Conservation (phyloP, 2,329 filamentous ascomycete species). For the Dactylellina parvicollis region DNA sequence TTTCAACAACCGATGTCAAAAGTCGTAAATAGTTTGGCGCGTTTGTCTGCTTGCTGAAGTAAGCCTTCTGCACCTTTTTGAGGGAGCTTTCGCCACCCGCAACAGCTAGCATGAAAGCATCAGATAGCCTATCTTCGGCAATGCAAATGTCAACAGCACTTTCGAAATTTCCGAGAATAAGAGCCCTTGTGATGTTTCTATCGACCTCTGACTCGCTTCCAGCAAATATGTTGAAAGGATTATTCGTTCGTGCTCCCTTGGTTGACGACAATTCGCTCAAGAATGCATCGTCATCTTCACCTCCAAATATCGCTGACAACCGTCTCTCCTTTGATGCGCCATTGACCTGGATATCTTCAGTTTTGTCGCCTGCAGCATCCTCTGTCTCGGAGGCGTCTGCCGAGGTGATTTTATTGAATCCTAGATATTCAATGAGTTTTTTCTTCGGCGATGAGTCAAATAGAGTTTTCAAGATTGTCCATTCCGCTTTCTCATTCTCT, state of each 20-base stretch:
- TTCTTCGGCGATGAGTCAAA: slow-evolving; percentile 85
- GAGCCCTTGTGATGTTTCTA: slow-evolving; percentile 82
- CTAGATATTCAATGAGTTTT: slow-evolving; percentile 86
- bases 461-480: slow-evolving; percentile 91
- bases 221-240: slow-evolving; percentile 88
- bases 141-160: slow-evolving; percentile 89
- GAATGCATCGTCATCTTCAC: slow-evolving; percentile 81
- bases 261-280: slow-evolving; percentile 80
- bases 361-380: slow-evolving; percentile 16
- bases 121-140: slow-evolving; percentile 87
- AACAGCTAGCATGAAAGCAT: slow-evolving; percentile 97
- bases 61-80: slow-evolving; percentile 90
- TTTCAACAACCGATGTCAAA: slow-evolving; percentile 88
- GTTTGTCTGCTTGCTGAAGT: slow-evolving; percentile 82
- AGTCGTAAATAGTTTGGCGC: slow-evolving; percentile 92
- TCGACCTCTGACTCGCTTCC: slow-evolving; percentile 86
- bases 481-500: slow-evolving; percentile 94
- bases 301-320: slow-evolving; percentile 80
- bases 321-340: slow-evolving; percentile 69
- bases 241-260: slow-evolving; percentile 91
- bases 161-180: slow-evolving; percentile 90
- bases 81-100: slow-evolving; percentile 93
- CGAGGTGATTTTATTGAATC: slow-evolving; percentile 73
- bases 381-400: slow-evolving; percentile 59
- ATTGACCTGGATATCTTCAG: slow-evolving; percentile 35